These are phyloP conservation scores for Xylaria sp. DNA, from an alignment of 2,329 filamentous ascomycete species.

Conservation along the genomic window DNA sequence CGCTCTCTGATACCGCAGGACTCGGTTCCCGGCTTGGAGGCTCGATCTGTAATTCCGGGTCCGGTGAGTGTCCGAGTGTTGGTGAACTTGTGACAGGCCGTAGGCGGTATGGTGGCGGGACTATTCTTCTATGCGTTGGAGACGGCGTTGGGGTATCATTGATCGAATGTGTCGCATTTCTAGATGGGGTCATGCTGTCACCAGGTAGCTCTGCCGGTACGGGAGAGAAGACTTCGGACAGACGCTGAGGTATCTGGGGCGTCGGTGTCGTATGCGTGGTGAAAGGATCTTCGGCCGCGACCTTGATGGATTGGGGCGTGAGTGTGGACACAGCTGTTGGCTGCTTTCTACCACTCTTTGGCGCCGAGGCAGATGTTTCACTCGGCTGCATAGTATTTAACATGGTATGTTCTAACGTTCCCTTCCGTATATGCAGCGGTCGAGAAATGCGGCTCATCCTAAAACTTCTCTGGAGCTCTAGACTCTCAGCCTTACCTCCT, in stretches of 20 bases:
- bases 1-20: constrained; percentile 33
- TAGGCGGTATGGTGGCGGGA: constrained; percentile 36
- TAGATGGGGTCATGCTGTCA: neutral
- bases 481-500: neutral
- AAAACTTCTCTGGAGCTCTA: neutral
- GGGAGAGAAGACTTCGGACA: constrained; percentile 39
- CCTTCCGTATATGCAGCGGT: constrained; percentile 2
- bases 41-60: constrained; percentile 15
- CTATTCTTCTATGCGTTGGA: constrained; percentile 25
- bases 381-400: neutral
- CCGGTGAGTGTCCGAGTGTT: constrained; percentile 22
- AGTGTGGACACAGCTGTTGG: constrained; percentile 13
- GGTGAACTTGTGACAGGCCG: constrained; percentile 34
- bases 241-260: constrained; percentile 27
- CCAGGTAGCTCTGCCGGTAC: constrained; percentile 30
- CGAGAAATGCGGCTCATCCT: neutral
- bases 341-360: neutral
- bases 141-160: constrained; percentile 33
- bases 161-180: neutral
- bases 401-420: constrained; percentile 21
- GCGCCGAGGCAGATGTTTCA: neutral
- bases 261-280: constrained; percentile 22
- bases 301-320: constrained; percentile 24
- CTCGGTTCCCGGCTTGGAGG: constrained; percentile 31
- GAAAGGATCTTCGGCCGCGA: constrained; percentile 38